phyloP scores from a whole-genome alignment of 495 filamentous ascomycete genomes.

The Niebla homalea region DNA sequence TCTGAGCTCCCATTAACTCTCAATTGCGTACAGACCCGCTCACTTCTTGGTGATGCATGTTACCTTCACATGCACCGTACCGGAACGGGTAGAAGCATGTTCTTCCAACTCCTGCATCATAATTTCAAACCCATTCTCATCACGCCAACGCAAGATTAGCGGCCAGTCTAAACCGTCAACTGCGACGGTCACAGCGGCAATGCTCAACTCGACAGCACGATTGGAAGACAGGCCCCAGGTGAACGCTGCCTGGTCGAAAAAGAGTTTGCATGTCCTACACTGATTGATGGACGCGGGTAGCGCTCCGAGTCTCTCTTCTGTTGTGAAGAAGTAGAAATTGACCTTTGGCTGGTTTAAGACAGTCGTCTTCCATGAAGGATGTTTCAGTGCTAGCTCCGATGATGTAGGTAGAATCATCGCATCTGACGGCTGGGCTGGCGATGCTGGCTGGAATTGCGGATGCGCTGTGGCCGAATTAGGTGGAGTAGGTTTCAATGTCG shows the following conservation, averaged over 20 bases:
- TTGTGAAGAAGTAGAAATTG: slow-evolving; percentile 1
- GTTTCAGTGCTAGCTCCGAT: too few relatives aligned
- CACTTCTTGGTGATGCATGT: background rate
- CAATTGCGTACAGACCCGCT: too few relatives aligned
- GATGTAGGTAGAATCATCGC: too few relatives aligned
- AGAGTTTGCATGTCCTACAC: background rate
- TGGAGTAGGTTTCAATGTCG: too few relatives aligned
- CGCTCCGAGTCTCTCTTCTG: background rate
- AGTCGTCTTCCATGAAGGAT: too few relatives aligned
- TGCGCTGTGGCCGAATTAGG: too few relatives aligned
- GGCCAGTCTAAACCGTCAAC: slow-evolving; percentile 1
- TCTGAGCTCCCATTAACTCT: too few relatives aligned
- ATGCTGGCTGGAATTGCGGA: too few relatives aligned
- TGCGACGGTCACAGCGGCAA: background rate
- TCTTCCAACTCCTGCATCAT: background rate
- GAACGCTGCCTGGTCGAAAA: background rate
- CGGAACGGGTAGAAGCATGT: background rate
- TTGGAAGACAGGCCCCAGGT: background rate
- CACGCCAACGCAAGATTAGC: background rate
- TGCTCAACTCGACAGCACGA: background rate
- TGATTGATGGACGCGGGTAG: background rate
- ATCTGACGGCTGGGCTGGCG: too few relatives aligned
- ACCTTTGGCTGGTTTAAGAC: background rate
- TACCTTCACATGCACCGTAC: background rate
- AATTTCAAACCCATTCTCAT: background rate